A percentile compares a stretch with the other conserved stretches of the same genome.
Conservation (phyloP, 1,284 basidiomycete genomes). For the Phlebopus sp. region DNA sequence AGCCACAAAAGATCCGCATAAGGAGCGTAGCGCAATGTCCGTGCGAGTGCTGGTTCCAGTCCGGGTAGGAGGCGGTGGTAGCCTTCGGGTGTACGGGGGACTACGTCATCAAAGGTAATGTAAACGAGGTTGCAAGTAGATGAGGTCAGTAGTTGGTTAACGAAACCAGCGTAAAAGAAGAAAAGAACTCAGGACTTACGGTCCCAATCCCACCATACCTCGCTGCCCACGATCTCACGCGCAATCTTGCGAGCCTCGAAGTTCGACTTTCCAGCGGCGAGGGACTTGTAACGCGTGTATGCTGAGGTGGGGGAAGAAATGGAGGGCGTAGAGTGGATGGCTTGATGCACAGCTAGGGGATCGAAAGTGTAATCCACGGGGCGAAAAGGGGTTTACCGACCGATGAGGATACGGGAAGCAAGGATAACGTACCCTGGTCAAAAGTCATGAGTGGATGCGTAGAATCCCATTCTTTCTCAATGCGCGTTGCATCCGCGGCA, state of each 20-base stretch:
- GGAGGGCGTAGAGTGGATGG: constrained; percentile 21
- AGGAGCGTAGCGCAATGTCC: constrained; percentile 77
- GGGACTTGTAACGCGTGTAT: constrained; percentile 57
- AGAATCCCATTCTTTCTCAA: constrained; percentile 81
- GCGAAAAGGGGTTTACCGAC: constrained; percentile 1
- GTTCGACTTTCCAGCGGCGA: constrained; percentile 70
- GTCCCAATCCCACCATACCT: constrained; percentile 87
- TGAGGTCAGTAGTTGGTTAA: constrained; percentile 3
- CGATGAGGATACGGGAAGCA: not conserved
- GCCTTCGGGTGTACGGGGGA: constrained; percentile 87
- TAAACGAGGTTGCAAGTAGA: no score
- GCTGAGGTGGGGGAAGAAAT: constrained; percentile 51
- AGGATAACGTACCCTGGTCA: constrained; percentile 60
- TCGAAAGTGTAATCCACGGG: constrained; percentile 4
- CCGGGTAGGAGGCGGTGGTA: constrained; percentile 92
- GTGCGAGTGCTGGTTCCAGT: constrained; percentile 78
- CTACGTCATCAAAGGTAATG: constrained; percentile 43
- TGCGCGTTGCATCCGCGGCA: constrained; percentile 68
- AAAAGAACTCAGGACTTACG: constrained; percentile 41
- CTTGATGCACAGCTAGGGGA: constrained; percentile 54
- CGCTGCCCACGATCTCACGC: constrained; percentile 58
- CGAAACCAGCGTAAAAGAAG: constrained; percentile 1
- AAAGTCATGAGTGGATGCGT: constrained; percentile 78
- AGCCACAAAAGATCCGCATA: constrained; percentile 87
- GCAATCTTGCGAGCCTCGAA: constrained; percentile 72